Evolutionary conservation across 805 yeast genomes (phyloP), one percentile per base, ranked within the genome.

Genomic region (Pichia rugopelliculosa): DNA sequence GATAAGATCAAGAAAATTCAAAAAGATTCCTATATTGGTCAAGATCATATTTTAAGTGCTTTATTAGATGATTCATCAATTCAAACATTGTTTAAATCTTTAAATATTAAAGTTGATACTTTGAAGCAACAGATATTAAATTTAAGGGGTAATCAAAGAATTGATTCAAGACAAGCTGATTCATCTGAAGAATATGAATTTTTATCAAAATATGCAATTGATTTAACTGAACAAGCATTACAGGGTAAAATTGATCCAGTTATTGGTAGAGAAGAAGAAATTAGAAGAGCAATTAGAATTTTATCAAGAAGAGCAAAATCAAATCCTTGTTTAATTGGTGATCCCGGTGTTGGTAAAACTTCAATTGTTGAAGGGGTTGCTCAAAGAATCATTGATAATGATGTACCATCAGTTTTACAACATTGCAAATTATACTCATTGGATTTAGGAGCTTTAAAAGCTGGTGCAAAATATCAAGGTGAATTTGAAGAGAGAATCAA

Each of bases 261-360:
- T 39, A 93, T 93, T 62, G 99, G 99, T 48, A 85, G 99, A 71
- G 99, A 93, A 66, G 99, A 93, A 68, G 99, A 93, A 70, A 93
- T 93, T 56, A 79, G 98, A 70, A 77, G 97, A 56, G 87, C 96
- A 27, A 91, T 93, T 50, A 79, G 98, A 52, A 96, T 93, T 3
- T 74, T 93, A 51, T 90, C 99, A n/a, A 84, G 99, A 71, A 81
- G 99, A 70, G 87, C 96, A 38, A 93, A 93, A 69, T 90, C 97
- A 7, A 93, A 93, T 64, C 96, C 98, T 15, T 93, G 96, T 59
- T 71, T 93, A 51, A 89, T 93, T 59, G 99, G 99, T 75, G 99
- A 93, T 61, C 96, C 99, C 38, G 99, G 99, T 80, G 97, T 93
- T 46, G 99, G 99, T 75, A 93, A 93, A 71, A 93, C 99, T 36